Base-by-base conservation (phyloP, 345 rosid genomes). In the Clausena lansium region DNA sequence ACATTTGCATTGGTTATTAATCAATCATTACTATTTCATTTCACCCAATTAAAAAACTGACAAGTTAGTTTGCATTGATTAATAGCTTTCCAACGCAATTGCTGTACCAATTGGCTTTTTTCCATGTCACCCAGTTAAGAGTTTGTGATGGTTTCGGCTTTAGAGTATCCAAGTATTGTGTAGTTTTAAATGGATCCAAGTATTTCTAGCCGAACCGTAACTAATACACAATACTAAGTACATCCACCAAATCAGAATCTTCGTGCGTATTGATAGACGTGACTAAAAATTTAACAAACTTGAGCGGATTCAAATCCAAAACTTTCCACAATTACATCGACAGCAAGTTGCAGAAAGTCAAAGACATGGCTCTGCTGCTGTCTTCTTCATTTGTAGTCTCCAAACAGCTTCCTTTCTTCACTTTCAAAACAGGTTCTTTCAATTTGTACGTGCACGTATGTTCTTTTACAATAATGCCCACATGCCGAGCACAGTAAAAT, bases 401-500 rank as follows among this genome's bases (percentile, higher is more conserved):
- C 73, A 27, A 22, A 67, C 65, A 24, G n/a, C 73, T 76, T 6
- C 17, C 39, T 62, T 67, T 64, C 39, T 54, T 11, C 27, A 6
- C 39, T 66, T 67, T 36, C 78, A 67, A 67, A 65, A 54, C 78
- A 67, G 78, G 73, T 76, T 67, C 66, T 54, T 67, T 67, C 73
- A 67, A 6, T 76, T 61, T 32, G 5, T 3, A 28, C 28, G 50
- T 27, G 20, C 58, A 20, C 19, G 25, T 61, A 3, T 62, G 30
- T 61, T 4, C 27, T 27, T 60, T 8, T 36, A 27, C 39, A 10
- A 61, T 28, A 9, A 41, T 39, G 5, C 39, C 25, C 41, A 63
- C 61, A 1, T 32, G 70, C 45, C 47, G 2, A 47, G 70, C 32
- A 22, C 45, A 4, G 9, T 64, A 33, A 27, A 32, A 3, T 50